phyloP scores from a whole-genome alignment of 148 eudicot genomes.

The Vaccinium myrtillus region DNA sequence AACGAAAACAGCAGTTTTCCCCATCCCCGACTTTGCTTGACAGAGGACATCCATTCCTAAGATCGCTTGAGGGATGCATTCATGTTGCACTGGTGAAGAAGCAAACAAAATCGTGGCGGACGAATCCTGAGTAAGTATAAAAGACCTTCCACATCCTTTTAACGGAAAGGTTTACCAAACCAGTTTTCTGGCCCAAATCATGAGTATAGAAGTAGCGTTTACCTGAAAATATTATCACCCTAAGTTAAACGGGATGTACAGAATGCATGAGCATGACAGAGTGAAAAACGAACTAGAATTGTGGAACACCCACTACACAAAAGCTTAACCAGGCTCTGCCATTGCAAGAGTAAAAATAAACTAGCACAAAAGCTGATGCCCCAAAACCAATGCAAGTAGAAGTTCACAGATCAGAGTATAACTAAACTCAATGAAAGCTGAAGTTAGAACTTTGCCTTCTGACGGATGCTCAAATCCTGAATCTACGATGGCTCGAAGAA shows the following conservation, averaged over 20 bases:
- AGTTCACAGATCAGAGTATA: neutral
- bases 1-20: constrained; percentile 64
- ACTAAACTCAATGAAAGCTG: neutral
- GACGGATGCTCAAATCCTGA: constrained; percentile 69
- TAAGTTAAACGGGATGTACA: neutral
- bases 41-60: constrained; percentile 66
- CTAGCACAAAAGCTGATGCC: neutral
- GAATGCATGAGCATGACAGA: neutral
- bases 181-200: constrained; percentile 31
- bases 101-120: constrained; percentile 43
- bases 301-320: neutral
- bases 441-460: constrained; percentile 42
- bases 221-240: constrained; percentile 31
- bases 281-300: neutral
- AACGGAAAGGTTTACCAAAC: constrained; percentile 38
- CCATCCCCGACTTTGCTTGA: constrained; percentile 70
- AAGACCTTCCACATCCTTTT: constrained; percentile 32
- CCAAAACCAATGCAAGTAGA: neutral
- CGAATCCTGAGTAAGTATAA: constrained; percentile 35
- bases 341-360: neutral
- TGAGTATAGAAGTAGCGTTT: constrained; percentile 29
- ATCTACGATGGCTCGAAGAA: constrained; percentile 60
- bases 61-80: constrained; percentile 65
- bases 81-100: constrained; percentile 65
- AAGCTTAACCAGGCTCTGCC: neutral